Evolutionary conservation across 371 early-diverging fungal genomes (phyloP).

Genomic region (Mucor circinelloides): DNA sequence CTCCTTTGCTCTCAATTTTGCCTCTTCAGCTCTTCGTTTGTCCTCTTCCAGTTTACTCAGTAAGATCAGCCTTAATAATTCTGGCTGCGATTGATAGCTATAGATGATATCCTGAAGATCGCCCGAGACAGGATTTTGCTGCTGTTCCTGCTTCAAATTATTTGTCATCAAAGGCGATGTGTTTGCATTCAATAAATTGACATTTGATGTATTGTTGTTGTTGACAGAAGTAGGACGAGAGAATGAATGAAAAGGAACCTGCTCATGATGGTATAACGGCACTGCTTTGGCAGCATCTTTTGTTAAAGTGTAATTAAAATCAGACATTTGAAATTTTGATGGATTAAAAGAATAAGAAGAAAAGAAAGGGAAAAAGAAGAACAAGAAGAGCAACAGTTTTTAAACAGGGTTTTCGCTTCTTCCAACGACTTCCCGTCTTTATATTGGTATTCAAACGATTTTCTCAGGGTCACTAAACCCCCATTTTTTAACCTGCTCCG

Average conservation of each 20-base stretch:
- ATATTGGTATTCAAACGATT: slow-evolving; percentile 14
- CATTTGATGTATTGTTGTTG: slow-evolving; percentile 6
- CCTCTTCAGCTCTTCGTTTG: slow-evolving; percentile 57
- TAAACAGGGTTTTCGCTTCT: slow-evolving; percentile 18
- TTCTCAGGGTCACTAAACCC: slow-evolving; percentile 29
- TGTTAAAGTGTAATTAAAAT: slow-evolving; percentile 19
- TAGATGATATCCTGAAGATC: slow-evolving; percentile 61
- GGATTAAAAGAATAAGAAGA: slow-evolving; percentile 2
- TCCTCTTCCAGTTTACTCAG: slow-evolving; percentile 69
- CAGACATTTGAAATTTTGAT: slow-evolving; percentile 11
- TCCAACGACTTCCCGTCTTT: slow-evolving; percentile 23
- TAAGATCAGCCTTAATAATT: slow-evolving; percentile 61
- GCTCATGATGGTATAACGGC: slow-evolving; percentile 46
- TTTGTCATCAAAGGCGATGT: slow-evolving; percentile 7
- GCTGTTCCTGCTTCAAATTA: slow-evolving; percentile 9
- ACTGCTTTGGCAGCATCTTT: slow-evolving; percentile 33
- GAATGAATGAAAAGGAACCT: slow-evolving; percentile 39
- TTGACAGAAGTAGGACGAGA: slow-evolving; percentile 13
- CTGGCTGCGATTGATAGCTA: slow-evolving; percentile 64
- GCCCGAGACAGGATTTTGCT: slow-evolving; percentile 22
- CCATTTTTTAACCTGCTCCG: neutral
- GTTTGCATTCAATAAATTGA: neutral
- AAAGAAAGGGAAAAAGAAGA: slow-evolving; percentile 7
- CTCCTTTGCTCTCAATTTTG: slow-evolving; percentile 49
- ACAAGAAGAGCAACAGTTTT: neutral